Percentiles rank a stretch among this genome's conserved stretches.
phyloP scores from a whole-genome alignment of 1,139 yeast genomes.

The Scheffersomyces insectosa region DNA sequence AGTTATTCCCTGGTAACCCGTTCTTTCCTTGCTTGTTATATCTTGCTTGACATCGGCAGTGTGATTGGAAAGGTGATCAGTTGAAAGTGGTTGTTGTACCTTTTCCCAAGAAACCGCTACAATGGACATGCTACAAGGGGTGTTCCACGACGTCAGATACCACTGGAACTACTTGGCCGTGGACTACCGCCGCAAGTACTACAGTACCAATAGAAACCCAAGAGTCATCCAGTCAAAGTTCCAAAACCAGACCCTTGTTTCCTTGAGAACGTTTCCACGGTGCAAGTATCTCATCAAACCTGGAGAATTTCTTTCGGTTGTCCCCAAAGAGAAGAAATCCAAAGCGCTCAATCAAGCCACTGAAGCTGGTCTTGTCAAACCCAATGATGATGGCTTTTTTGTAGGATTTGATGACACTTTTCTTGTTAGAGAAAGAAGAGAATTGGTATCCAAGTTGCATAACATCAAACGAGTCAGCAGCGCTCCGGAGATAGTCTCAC shows the following conservation, averaged over 20 bases:
- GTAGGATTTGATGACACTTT: neutral
- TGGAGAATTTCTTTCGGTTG: conserved; percentile 18
- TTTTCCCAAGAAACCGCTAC: too few relatives aligned
- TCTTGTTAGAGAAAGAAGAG: neutral
- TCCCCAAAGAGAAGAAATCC: neutral
- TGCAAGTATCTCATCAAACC: conserved; percentile 16
- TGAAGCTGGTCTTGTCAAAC: neutral
- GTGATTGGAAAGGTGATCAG: too few relatives aligned
- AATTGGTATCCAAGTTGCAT: neutral
- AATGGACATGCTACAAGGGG: neutral
- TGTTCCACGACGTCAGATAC: conserved; percentile 9
- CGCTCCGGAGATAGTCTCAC: neutral
- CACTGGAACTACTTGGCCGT: conserved; percentile 11
- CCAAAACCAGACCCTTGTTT: conserved; percentile 13
- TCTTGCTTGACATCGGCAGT: too few relatives aligned
- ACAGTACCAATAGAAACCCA: conserved; percentile 22
- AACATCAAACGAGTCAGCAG: neutral
- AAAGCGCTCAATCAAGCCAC: neutral
- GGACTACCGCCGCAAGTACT: conserved; percentile 19
- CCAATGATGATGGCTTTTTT: neutral
- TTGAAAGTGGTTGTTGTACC: too few relatives aligned
- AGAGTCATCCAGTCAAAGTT: conserved; percentile 23
- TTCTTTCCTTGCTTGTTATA: too few relatives aligned
- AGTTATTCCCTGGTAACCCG: too few relatives aligned
- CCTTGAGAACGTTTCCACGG: conserved; percentile 21